phyloP scores from a whole-genome alignment of 345 rosid species.

The Kernera saxatilis region DNA sequence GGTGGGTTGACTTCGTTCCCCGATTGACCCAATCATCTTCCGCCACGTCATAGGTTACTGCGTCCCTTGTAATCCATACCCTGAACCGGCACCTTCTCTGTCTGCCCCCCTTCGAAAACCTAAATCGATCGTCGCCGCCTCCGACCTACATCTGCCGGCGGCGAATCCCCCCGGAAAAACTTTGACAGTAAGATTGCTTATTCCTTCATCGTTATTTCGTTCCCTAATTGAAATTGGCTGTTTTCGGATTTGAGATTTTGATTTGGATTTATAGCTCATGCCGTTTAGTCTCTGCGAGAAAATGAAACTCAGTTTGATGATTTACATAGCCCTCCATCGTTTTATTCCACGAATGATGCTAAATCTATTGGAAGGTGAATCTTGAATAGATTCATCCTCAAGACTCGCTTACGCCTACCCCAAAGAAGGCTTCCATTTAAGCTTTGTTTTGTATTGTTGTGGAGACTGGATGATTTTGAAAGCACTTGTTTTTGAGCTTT shows the following conservation, averaged over 20 bases:
- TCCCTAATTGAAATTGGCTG: background rate
- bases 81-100: slow-evolving; percentile 33
- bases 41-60: slow-evolving; percentile 29
- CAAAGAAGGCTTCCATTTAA: background rate
- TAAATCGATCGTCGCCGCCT: slow-evolving; percentile 27
- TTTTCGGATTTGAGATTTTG: background rate
- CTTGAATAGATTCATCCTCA: background rate
- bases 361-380: background rate
- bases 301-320: background rate
- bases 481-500: slow-evolving; percentile 15
- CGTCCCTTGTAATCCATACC: slow-evolving; percentile 31
- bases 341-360: background rate
- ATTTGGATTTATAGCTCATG: background rate
- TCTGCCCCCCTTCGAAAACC: slow-evolving; percentile 15
- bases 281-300: background rate
- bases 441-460: background rate
- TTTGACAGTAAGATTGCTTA: slow-evolving; percentile 23
- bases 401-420: background rate
- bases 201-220: background rate
- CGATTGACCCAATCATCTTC: slow-evolving; percentile 17
- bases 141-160: slow-evolving; percentile 23
- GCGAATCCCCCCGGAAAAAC: slow-evolving; percentile 4
- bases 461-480: background rate
- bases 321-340: background rate
- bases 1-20: slow-evolving; percentile 26